These are phyloP conservation scores for Ogataea pini DNA, from an alignment of 805 yeast species.

Conservation along the genomic window DNA sequence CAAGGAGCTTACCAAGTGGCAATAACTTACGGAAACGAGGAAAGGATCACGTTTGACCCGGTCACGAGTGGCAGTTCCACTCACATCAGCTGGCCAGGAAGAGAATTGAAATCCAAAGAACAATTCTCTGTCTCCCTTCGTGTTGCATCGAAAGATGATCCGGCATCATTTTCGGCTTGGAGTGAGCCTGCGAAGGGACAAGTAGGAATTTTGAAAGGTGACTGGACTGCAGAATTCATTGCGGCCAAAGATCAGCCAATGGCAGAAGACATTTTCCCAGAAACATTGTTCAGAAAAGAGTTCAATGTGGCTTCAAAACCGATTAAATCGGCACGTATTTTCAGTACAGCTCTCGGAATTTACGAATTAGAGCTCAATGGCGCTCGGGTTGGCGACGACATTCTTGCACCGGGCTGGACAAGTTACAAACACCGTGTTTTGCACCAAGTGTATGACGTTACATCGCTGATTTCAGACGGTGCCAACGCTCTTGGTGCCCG, in stretches of 20 bases:
- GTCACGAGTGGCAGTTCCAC: constrained; percentile 6
- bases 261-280: constrained; percentile 9
- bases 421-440: constrained; percentile 25
- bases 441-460: constrained; percentile 27
- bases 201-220: constrained; percentile 10
- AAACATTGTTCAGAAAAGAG: constrained; percentile 13
- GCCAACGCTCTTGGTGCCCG: constrained; percentile 24
- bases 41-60: constrained; percentile 6
- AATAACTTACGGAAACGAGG: constrained; percentile 9
- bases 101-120: constrained; percentile 14
- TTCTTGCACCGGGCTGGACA: constrained; percentile 32
- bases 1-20: constrained; percentile 16
- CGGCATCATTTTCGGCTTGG: constrained; percentile 11
- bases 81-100: constrained; percentile 14
- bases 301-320: constrained; percentile 2
- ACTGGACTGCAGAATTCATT: constrained; percentile 14
- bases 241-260: constrained; percentile 10
- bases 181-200: constrained; percentile 5
- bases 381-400: constrained; percentile 19
- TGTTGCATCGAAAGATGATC: constrained; percentile 7
- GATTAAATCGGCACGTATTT: constrained; percentile 14
- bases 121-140: constrained; percentile 12
- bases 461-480: constrained; percentile 10
- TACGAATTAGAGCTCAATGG: constrained; percentile 30
- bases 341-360: constrained; percentile 27